phyloP scores from a whole-genome alignment of 2,329 filamentous ascomycete genomes.

The Shiraia sp. region DNA sequence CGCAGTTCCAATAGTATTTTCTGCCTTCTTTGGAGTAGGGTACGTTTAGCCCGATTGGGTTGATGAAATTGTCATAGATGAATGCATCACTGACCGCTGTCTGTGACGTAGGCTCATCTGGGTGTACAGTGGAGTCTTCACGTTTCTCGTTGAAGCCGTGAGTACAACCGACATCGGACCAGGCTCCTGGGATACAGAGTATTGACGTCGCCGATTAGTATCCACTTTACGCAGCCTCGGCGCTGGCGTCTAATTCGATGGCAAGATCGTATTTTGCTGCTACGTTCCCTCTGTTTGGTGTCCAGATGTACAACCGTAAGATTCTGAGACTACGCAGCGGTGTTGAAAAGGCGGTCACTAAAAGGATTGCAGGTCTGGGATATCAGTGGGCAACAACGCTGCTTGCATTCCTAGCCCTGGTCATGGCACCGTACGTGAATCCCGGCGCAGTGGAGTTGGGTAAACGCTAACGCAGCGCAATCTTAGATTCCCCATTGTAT shows the following conservation, averaged over 20 bases:
- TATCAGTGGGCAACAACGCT: slow-evolving; percentile 56
- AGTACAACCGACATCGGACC: slow-evolving; percentile 36
- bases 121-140: slow-evolving; percentile 83
- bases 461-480: slow-evolving; percentile 36
- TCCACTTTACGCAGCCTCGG: slow-evolving; percentile 54
- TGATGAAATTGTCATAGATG: slow-evolving; percentile 25
- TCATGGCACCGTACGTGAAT: slow-evolving; percentile 51
- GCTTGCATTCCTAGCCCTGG: slow-evolving; percentile 54
- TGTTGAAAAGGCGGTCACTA: slow-evolving; percentile 51
- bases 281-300: slow-evolving; percentile 52
- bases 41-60: slow-evolving; percentile 30
- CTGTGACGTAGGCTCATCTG: slow-evolving; percentile 65
- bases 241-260: slow-evolving; percentile 56
- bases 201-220: slow-evolving; percentile 45
- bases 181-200: slow-evolving; percentile 14
- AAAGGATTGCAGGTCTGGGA: slow-evolving; percentile 46
- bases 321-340: slow-evolving; percentile 29
- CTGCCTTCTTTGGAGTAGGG: slow-evolving; percentile 52
- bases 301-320: slow-evolving; percentile 58
- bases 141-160: slow-evolving; percentile 73
- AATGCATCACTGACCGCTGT: slow-evolving; percentile 35
- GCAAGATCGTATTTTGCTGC: slow-evolving; percentile 54
- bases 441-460: slow-evolving; percentile 29
- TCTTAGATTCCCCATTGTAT: slow-evolving; percentile 50
- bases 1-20: slow-evolving; percentile 56